Evolutionary conservation across 306 rosid species (phyloP).

Genomic region (Castanea mollissima): DNA sequence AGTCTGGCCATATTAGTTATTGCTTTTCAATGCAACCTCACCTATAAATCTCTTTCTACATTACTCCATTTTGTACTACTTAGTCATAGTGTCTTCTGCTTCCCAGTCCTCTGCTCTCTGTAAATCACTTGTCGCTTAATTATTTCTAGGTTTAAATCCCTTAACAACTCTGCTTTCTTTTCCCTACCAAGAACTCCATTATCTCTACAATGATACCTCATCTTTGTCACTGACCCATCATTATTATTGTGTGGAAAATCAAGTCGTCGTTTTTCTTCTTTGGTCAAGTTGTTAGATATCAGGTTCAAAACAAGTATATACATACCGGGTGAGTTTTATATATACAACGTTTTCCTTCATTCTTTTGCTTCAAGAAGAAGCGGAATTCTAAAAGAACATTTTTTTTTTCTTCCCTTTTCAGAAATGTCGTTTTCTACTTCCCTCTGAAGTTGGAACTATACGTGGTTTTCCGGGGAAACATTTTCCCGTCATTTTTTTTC

Average conservation of each 20-base stretch:
- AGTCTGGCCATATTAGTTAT: slow-evolving; percentile 57
- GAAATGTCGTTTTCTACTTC: too few species aligned
- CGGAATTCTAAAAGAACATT: too few species aligned
- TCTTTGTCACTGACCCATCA: not conserved
- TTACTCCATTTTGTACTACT: slow-evolving; percentile 31
- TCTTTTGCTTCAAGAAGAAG: too few species aligned
- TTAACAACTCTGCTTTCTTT: not conserved
- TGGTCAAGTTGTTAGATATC: slow-evolving; percentile 21
- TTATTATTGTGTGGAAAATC: not conserved
- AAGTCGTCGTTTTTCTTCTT: not conserved
- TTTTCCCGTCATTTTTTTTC: slow-evolving; percentile 16
- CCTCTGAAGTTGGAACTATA: too few species aligned
- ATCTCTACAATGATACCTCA: not conserved
- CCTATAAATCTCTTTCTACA: slow-evolving; percentile 63
- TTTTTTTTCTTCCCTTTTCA: too few species aligned
- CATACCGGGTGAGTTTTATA: not conserved
- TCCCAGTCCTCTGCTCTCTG: too few species aligned
- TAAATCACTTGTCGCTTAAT: not conserved
- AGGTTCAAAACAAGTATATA: slow-evolving; percentile 1
- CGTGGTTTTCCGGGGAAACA: not conserved
- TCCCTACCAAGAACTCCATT: not conserved
- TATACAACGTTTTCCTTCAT: not conserved
- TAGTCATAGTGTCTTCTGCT: not conserved
- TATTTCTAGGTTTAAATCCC: not conserved
- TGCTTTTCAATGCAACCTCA: slow-evolving; percentile 45